Conservation (phyloP, 176 grass and related monocot species). For the Triticum timopheevii region DNA sequence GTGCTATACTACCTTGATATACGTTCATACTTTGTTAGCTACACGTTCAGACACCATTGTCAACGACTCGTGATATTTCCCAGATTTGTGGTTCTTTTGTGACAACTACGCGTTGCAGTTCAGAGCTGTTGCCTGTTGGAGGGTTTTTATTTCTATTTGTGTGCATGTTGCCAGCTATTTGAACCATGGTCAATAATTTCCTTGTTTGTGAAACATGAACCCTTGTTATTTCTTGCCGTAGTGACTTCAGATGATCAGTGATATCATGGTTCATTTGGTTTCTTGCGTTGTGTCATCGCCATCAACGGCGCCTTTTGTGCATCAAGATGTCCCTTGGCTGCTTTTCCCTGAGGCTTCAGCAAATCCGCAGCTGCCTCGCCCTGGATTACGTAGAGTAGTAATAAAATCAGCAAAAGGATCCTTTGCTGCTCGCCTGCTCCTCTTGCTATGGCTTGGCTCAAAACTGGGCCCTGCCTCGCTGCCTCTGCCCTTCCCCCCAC, state of each 20-base stretch:
- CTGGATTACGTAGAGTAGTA: no score
- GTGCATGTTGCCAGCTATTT: not conserved
- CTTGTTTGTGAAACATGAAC: not conserved
- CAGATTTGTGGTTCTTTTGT: not conserved
- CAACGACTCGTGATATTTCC: not conserved
- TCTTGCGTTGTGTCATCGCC: not conserved
- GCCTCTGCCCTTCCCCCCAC: not conserved
- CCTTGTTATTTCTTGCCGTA: not conserved
- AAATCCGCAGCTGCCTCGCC: not conserved
- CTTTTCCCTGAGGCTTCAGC: not conserved
- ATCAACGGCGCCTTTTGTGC: not conserved
- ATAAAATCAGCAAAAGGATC: not conserved
- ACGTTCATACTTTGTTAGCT: constrained; percentile 1
- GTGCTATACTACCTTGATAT: not conserved
- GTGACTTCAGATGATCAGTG: not conserved
- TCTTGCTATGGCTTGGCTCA: not conserved
- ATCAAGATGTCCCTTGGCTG: not conserved
- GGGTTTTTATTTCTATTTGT: not conserved
- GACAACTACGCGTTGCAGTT: not conserved
- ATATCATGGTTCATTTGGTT: not conserved
- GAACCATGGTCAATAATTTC: not conserved
- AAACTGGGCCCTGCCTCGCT: not conserved
- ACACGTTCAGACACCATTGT: constrained; percentile 15
- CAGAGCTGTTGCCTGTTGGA: not conserved
- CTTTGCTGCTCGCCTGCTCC: not conserved